A percentile compares a stretch with the other conserved stretches of the same genome.
Conservation (phyloP, 805 yeast species). For the Monosporozyma servazzii region DNA sequence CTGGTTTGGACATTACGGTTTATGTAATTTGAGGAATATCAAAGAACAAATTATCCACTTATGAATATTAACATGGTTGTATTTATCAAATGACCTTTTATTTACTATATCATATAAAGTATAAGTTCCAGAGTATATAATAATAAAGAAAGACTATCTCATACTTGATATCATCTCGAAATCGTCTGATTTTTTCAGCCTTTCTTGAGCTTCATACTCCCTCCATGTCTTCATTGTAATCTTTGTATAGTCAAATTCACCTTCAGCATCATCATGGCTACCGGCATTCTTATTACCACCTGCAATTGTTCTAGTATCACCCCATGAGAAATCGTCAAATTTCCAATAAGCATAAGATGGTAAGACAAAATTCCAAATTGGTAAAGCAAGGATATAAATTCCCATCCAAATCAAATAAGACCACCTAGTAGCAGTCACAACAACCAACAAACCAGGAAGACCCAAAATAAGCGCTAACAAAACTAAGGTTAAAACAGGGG, state of each 20-base stretch:
- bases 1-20: constrained; percentile 11
- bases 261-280: constrained; percentile 61
- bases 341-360: constrained; percentile 90
- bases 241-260: constrained; percentile 82
- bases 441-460: constrained; percentile 72
- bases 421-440: constrained; percentile 68
- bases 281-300: constrained; percentile 43
- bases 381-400: constrained; percentile 69
- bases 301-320: constrained; percentile 78
- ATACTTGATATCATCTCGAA: neutral
- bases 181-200: neutral
- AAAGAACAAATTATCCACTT: neutral
- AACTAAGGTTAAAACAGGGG: constrained; percentile 68
- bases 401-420: constrained; percentile 72
- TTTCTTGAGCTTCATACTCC: constrained; percentile 67
- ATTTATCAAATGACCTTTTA: neutral
- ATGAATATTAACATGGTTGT: neutral
- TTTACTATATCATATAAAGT: neutral
- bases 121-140: neutral
- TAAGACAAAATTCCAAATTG: constrained; percentile 87
- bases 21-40: constrained; percentile 27
- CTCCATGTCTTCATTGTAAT: constrained; percentile 92
- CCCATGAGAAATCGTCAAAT: constrained; percentile 95
- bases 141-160: neutral
- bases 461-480: constrained; percentile 76